Evolutionary conservation across 768 basidiomycete species (phyloP).

Genomic region (Rhizopogon vinicolor): DNA sequence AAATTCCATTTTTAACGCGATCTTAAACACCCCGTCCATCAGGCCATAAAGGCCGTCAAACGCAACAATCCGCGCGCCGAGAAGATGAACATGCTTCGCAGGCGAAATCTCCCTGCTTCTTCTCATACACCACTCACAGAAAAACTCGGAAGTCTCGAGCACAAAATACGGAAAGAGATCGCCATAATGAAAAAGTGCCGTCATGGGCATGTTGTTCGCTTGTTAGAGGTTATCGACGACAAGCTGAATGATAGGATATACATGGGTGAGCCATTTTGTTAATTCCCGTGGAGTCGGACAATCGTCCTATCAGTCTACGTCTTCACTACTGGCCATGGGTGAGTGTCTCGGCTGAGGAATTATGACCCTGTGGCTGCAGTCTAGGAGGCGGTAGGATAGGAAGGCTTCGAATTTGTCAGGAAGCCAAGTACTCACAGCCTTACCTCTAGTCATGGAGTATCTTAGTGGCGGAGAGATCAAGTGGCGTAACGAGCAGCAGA

Average conservation of each 20-base stretch:
- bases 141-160: slow-evolving; percentile 66
- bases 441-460: slow-evolving; percentile 83
- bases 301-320: slow-evolving; percentile 17
- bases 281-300: slow-evolving; percentile 9
- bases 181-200: slow-evolving; percentile 98
- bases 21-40: slow-evolving; percentile 5
- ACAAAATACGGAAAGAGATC: slow-evolving; percentile 88
- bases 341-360: slow-evolving; percentile 27
- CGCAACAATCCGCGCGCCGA: slow-evolving; percentile 69
- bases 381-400: slow-evolving; percentile 28
- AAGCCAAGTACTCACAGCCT: slow-evolving; percentile 14
- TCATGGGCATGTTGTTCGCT: slow-evolving; percentile 84
- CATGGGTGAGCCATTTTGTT: slow-evolving; percentile 64
- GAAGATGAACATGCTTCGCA: slow-evolving; percentile 51
- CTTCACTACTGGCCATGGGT: slow-evolving; percentile 20
- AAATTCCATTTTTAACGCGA: slow-evolving; percentile 1
- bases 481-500: slow-evolving; percentile 63
- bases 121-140: slow-evolving; percentile 58
- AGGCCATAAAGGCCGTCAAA: slow-evolving; percentile 81
- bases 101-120: slow-evolving; percentile 38
- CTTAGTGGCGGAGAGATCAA: slow-evolving; percentile 93
- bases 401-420: slow-evolving; percentile 7
- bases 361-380: slow-evolving; percentile 27
- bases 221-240: slow-evolving; percentile 96
- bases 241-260: slow-evolving; percentile 83